phyloP scores from a whole-genome alignment of 1,139 yeast species.

The Lodderomyces theae region DNA sequence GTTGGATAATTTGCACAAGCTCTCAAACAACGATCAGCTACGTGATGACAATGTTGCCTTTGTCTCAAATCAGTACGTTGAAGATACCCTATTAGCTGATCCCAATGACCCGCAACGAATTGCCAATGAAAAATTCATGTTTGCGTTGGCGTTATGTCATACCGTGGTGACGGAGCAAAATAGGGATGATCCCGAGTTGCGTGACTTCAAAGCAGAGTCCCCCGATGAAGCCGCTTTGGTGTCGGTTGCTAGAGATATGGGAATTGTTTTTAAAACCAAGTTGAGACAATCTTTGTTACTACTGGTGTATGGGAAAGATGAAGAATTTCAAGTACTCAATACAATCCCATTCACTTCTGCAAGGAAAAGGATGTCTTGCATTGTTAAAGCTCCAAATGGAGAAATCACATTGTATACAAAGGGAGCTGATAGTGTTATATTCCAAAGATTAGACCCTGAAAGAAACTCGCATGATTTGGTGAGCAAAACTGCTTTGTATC shows the following conservation, averaged over 20 bases:
- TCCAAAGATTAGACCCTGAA: conserved; percentile 56
- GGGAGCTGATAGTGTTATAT: conserved; percentile 94
- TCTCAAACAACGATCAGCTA: conserved; percentile 56
- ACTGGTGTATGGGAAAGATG: conserved; percentile 69
- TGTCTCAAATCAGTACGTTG: conserved; percentile 60
- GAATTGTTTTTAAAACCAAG: conserved; percentile 76
- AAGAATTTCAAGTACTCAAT: conserved; percentile 72
- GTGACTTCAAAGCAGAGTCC: conserved; percentile 84
- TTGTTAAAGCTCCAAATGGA: conserved; percentile 47
- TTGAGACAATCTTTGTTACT: conserved; percentile 68
- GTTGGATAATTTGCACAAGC: conserved; percentile 52
- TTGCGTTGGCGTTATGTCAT: conserved; percentile 86
- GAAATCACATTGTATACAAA: conserved; percentile 54
- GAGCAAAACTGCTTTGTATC: conserved; percentile 64
- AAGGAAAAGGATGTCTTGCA: conserved; percentile 72
- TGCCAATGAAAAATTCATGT: conserved; percentile 76
- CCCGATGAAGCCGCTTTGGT: conserved; percentile 98
- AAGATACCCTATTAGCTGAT: conserved; percentile 31
- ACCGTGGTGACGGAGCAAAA: conserved; percentile 79
- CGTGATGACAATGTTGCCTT: conserved; percentile 71
- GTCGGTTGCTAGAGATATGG: conserved; percentile 88
- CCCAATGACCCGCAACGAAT: conserved; percentile 49
- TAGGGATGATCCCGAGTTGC: conserved; percentile 52
- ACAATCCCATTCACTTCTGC: conserved; percentile 85
- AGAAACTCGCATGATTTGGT: conserved; percentile 36